A percentile compares a stretch with the other conserved stretches of the same genome.
Evolutionary conservation across 1,284 basidiomycete genomes (phyloP).

Genomic region (Taiwanofungus camphoratus): DNA sequence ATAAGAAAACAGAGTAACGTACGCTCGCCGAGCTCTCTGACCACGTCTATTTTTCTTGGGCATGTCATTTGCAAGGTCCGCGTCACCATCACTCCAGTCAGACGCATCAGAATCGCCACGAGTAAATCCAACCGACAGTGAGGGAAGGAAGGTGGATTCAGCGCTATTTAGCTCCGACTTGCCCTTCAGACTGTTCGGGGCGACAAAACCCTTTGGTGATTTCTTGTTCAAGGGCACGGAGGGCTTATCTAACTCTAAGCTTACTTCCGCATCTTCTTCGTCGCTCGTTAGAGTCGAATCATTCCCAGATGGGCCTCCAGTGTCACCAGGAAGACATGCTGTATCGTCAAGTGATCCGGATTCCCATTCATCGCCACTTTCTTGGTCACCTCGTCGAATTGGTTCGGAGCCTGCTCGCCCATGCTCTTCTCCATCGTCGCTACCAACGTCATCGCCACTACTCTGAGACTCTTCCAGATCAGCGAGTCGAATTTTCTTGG

Average conservation of each 20-base stretch:
- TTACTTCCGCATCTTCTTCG: conserved; percentile 19
- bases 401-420: conserved; percentile 41
- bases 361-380: conserved; percentile 19
- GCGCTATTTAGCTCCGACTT: conserved; percentile 22
- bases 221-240: conserved; percentile 9
- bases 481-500: conserved; percentile 5
- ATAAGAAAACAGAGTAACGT: conserved; percentile 35
- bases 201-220: conserved; percentile 3
- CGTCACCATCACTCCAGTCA: conserved; percentile 71
- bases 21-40: conserved; percentile 88
- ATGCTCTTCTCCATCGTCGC: conserved; percentile 26
- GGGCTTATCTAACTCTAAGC: conserved; percentile 13
- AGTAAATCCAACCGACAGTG: conserved; percentile 80
- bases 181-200: conserved; percentile 9
- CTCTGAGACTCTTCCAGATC: conserved; percentile 1
- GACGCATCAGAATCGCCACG: conserved; percentile 71
- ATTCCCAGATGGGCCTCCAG: conserved; percentile 2
- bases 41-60: conserved; percentile 86
- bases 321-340: background rate
- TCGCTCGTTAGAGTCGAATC: conserved; percentile 1
- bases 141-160: conserved; percentile 82
- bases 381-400: conserved; percentile 25
- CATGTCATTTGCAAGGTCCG: conserved; percentile 45
- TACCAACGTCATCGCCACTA: conserved; percentile 20
- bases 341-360: conserved; percentile 27